Evolutionary conservation across 768 basidiomycete species (phyloP).

Genomic region (Podaxis sp.): DNA sequence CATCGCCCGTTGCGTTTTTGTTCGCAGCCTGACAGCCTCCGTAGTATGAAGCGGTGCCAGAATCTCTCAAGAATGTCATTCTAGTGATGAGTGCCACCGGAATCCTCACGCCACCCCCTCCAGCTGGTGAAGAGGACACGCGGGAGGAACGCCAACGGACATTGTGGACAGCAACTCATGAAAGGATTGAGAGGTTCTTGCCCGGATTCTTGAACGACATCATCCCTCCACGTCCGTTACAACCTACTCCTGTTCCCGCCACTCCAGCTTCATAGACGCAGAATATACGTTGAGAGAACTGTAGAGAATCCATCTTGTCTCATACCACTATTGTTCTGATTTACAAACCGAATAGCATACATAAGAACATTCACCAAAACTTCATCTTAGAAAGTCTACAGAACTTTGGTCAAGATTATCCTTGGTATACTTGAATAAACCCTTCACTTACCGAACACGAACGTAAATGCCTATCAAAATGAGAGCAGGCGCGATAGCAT

Average conservation of each 20-base stretch:
- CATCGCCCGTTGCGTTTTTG: not conserved
- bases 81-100: slow-evolving; percentile 93
- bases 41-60: slow-evolving; percentile 92
- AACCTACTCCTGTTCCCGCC: slow-evolving; percentile 13
- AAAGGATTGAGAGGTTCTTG: slow-evolving; percentile 86
- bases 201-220: slow-evolving; percentile 84
- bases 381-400: slow-evolving; percentile 62
- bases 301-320: not conserved
- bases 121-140: slow-evolving; percentile 38
- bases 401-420: not conserved
- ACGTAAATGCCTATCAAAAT: slow-evolving; percentile 42
- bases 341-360: not conserved
- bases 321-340: not conserved
- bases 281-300: not conserved
- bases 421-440: not conserved
- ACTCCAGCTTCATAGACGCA: slow-evolving; percentile 13
- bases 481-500: slow-evolving; percentile 51
- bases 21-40: not conserved
- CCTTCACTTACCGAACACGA: slow-evolving; percentile 49
- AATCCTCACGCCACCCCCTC: slow-evolving; percentile 66
- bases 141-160: slow-evolving; percentile 62
- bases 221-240: slow-evolving; percentile 38
- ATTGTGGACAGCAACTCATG: slow-evolving; percentile 83
- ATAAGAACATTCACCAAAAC: slow-evolving; percentile 10
- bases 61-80: slow-evolving; percentile 94